Percentiles rank a stretch among this genome's conserved stretches.
Conservation (phyloP, 1,284 basidiomycete genomes). For the Rhodotorula glutinis region DNA sequence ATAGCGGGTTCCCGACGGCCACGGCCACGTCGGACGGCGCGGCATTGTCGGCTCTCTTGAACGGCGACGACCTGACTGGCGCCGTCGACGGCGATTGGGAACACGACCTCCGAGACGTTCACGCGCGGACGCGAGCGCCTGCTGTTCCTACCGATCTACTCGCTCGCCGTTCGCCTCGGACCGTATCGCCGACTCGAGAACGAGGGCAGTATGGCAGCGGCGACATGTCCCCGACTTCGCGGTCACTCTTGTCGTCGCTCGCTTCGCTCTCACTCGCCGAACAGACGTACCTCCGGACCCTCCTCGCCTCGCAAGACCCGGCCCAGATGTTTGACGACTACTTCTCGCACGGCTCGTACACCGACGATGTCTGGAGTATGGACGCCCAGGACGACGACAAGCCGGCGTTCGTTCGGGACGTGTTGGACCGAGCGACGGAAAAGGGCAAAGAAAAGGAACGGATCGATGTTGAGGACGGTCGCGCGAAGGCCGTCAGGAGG, state of each 20-base stretch:
- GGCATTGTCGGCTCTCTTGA: constrained; percentile 15
- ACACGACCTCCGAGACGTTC: constrained; percentile 13
- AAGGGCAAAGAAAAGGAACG: background rate
- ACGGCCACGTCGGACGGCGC: constrained; percentile 11
- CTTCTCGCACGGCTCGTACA: constrained; percentile 16
- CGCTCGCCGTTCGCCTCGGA: background rate
- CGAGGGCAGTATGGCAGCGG: constrained; percentile 9
- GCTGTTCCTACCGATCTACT: constrained; percentile 23
- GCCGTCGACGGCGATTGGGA: constrained; percentile 32
- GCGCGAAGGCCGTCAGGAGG: constrained; percentile 23
- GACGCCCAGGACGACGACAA: background rate
- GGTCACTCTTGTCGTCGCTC: constrained; percentile 23
- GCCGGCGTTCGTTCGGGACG: constrained; percentile 5
- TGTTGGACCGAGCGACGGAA: constrained; percentile 21
- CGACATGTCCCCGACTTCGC: constrained; percentile 23
- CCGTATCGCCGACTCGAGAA: background rate
- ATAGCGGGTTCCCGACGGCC: too few relatives aligned
- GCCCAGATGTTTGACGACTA: constrained; percentile 24
- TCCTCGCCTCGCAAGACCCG: constrained; percentile 26
- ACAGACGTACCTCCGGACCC: constrained; percentile 22
- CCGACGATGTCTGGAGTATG: constrained; percentile 34
- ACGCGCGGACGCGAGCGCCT: background rate
- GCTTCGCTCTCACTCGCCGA: constrained; percentile 29
- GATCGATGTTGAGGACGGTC: constrained; percentile 9
- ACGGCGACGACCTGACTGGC: background rate